Conservation (phyloP, 768 basidiomycete genomes). For the Mycena floridula region DNA sequence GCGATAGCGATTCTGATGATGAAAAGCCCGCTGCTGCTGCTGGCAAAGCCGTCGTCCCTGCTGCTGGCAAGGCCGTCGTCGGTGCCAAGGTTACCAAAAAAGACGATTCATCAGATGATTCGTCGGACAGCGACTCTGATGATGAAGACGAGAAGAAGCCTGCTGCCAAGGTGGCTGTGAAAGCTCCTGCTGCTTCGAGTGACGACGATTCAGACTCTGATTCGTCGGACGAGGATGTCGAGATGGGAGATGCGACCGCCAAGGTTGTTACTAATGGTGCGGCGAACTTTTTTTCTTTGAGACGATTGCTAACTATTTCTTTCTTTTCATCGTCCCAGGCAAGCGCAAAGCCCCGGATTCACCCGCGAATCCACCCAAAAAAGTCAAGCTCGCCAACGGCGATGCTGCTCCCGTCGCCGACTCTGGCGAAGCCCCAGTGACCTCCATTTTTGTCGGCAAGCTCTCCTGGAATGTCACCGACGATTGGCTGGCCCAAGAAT, state of each 20-base stretch:
- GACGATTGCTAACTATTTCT: neutral
- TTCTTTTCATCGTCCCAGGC: no score
- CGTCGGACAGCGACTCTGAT: neutral
- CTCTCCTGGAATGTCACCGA: constrained; percentile 97
- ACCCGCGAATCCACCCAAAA: constrained; percentile 61
- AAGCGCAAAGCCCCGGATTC: constrained; percentile 82
- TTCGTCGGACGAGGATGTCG: constrained; percentile 43
- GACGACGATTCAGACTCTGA: constrained; percentile 17
- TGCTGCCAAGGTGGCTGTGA: neutral
- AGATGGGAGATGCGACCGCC: constrained; percentile 50
- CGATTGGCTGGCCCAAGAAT: constrained; percentile 90
- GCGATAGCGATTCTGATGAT: neutral
- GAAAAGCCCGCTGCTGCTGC: neutral
- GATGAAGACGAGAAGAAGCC: neutral
- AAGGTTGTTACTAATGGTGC: constrained; percentile 32
- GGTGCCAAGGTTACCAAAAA: constrained; percentile 11
- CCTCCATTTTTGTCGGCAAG: constrained; percentile 84
- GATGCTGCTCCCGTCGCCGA: constrained; percentile 35
- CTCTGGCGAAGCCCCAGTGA: constrained; percentile 43
- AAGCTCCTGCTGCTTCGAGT: neutral
- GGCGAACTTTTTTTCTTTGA: neutral
- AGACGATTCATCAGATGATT: constrained; percentile 6
- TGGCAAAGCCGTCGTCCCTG: no score
- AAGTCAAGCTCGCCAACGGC: constrained; percentile 68
- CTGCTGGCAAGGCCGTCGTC: no score